phyloP scores from a whole-genome alignment of 495 filamentous ascomycete species.

The Penicillium mononematosum region DNA sequence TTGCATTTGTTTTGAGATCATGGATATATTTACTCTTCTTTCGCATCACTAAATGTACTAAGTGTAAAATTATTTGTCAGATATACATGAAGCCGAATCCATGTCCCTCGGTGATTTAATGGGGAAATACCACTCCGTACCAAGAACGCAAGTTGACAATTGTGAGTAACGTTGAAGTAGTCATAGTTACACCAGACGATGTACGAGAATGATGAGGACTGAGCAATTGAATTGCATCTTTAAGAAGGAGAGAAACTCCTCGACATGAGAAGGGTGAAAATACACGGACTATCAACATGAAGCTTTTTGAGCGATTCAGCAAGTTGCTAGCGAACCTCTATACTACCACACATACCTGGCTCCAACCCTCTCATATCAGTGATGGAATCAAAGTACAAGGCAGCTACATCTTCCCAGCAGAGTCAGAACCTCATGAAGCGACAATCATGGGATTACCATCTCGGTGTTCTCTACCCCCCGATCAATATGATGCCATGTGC shows the following conservation, averaged over 20 bases:
- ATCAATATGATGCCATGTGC: conserved; percentile 21
- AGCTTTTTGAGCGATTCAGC: conserved; percentile 6
- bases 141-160: background rate
- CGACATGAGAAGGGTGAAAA: background rate
- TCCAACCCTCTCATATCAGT: background rate
- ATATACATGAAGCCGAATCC: background rate
- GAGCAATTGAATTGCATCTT: conserved; percentile 7
- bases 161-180: conserved; percentile 5
- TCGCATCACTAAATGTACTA: background rate
- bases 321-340: background rate
- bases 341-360: background rate
- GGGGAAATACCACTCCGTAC: background rate
- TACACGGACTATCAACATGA: background rate
- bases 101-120: background rate
- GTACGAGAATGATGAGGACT: background rate
- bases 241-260: conserved; percentile 5
- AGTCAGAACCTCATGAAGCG: conserved; percentile 22
- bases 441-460: conserved; percentile 29
- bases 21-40: background rate
- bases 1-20: background rate
- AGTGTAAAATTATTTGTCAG: too few relatives aligned
- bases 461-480: conserved; percentile 14
- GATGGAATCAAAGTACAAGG: conserved; percentile 10
- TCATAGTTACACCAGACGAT: conserved; percentile 10
- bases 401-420: conserved; percentile 21